Evolutionary conservation across 2,329 filamentous ascomycete species (phyloP).

Genomic region (Alternaria sp.): DNA sequence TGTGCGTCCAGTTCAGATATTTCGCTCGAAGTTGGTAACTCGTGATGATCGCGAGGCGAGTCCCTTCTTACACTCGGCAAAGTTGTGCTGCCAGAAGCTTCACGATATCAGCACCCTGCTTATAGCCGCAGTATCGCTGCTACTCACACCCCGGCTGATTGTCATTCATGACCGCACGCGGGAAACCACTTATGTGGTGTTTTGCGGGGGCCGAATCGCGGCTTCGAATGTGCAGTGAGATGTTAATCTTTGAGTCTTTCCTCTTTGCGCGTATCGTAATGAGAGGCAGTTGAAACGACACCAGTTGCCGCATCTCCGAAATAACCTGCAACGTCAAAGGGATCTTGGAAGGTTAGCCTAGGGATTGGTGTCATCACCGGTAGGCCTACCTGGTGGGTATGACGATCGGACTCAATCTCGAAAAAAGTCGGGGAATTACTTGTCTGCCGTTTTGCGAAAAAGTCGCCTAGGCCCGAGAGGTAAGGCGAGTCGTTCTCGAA

Average conservation of each 20-base stretch:
- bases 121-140: background rate
- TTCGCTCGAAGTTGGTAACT: background rate
- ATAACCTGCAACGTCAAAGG: background rate
- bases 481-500: constrained; percentile 4
- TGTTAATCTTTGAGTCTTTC: background rate
- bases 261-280: background rate
- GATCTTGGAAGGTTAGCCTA: background rate
- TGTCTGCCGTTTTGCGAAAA: background rate
- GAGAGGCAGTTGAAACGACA: background rate
- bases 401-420: background rate
- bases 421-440: background rate
- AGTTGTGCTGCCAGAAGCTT: background rate
- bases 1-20: background rate
- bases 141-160: background rate
- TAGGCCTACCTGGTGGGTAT: background rate
- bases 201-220: background rate
- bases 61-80: background rate
- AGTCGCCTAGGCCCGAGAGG: background rate
- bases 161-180: constrained; percentile 1
- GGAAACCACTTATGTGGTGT: constrained; percentile 8
- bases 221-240: constrained; percentile 1
- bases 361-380: background rate
- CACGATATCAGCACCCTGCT: background rate
- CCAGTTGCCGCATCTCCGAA: background rate
- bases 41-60: background rate